phyloP scores from a whole-genome alignment of 2,329 filamentous ascomycete genomes.

The Boeremia lycopersici region DNA sequence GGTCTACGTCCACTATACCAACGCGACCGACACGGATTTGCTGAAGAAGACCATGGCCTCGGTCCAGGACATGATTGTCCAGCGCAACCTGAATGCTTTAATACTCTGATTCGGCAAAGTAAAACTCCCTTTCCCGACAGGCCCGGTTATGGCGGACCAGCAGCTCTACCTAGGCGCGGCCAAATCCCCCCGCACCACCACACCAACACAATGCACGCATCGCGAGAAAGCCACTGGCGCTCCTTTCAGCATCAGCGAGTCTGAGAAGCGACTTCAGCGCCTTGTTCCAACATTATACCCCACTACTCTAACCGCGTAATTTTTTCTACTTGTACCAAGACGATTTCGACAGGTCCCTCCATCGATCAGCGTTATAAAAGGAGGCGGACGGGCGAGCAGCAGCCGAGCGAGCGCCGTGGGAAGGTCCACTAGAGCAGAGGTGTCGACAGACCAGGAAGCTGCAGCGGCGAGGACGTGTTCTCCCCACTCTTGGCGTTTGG shows the following conservation, averaged over 20 bases:
- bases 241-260: not conserved
- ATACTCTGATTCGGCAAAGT: slow-evolving; percentile 46
- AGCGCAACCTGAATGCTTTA: slow-evolving; percentile 58
- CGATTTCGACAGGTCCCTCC: slow-evolving; percentile 30
- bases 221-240: not conserved
- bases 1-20: slow-evolving; percentile 59
- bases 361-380: slow-evolving; percentile 8
- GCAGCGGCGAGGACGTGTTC: not conserved
- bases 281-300: slow-evolving; percentile 37
- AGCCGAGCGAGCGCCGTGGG: not conserved
- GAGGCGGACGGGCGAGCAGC: slow-evolving; percentile 16
- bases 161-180: not conserved
- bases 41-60: slow-evolving; percentile 64
- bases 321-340: slow-evolving; percentile 29
- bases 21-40: slow-evolving; percentile 58
- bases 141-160: not conserved
- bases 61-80: slow-evolving; percentile 61
- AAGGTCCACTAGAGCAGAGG: not conserved
- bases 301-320: slow-evolving; percentile 27
- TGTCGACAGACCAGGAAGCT: slow-evolving; percentile 8
- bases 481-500: slow-evolving; percentile 6
- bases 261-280: slow-evolving; percentile 1
- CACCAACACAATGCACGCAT: not conserved
- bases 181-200: not conserved
- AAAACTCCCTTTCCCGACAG: not conserved